A percentile compares a stretch with the other conserved stretches of the same genome.
These are phyloP conservation scores for Coprinellus aureogranulatus DNA, from an alignment of 768 basidiomycete species.

Conservation along the genomic window DNA sequence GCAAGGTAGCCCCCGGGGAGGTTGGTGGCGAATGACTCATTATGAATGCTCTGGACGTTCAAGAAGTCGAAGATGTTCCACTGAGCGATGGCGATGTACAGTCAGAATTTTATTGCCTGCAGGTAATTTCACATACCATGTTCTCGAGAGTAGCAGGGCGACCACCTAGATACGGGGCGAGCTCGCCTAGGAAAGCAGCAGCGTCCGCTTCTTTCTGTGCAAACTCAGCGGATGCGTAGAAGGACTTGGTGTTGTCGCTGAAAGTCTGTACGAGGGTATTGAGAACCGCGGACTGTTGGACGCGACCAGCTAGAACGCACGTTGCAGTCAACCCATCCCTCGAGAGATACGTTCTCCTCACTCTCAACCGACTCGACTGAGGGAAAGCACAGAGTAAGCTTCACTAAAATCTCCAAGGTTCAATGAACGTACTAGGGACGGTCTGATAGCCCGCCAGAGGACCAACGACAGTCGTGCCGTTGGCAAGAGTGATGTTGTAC, in stretches of 20 bases:
- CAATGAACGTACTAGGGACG: slow-evolving; percentile 34
- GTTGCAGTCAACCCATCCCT: slow-evolving; percentile 63
- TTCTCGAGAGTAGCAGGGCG: slow-evolving; percentile 52
- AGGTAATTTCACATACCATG: slow-evolving; percentile 47
- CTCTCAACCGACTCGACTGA: slow-evolving; percentile 65
- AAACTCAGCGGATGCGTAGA: slow-evolving; percentile 58
- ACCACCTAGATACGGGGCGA: slow-evolving; percentile 54
- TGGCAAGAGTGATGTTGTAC: slow-evolving; percentile 59
- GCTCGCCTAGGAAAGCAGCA: slow-evolving; percentile 45
- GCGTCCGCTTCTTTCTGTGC: slow-evolving; percentile 41
- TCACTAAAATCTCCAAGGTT: neutral
- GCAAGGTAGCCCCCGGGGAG: slow-evolving; percentile 51
- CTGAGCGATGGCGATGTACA: slow-evolving; percentile 19
- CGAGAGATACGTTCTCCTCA: slow-evolving; percentile 57
- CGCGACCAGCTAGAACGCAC: slow-evolving; percentile 28
- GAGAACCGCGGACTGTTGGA: neutral
- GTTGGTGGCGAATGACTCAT: slow-evolving; percentile 45
- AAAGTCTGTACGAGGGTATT: slow-evolving; percentile 40
- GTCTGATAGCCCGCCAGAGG: slow-evolving; percentile 69
- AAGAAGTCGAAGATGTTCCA: slow-evolving; percentile 66
- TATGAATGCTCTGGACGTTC: slow-evolving; percentile 71
- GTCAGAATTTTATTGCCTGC: too few relatives aligned
- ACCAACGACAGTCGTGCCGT: slow-evolving; percentile 55
- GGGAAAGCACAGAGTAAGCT: slow-evolving; percentile 5
- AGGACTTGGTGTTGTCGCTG: slow-evolving; percentile 40